Evolutionary conservation across 345 rosid genomes (phyloP).

Genomic region (Limnanthes douglasii): DNA sequence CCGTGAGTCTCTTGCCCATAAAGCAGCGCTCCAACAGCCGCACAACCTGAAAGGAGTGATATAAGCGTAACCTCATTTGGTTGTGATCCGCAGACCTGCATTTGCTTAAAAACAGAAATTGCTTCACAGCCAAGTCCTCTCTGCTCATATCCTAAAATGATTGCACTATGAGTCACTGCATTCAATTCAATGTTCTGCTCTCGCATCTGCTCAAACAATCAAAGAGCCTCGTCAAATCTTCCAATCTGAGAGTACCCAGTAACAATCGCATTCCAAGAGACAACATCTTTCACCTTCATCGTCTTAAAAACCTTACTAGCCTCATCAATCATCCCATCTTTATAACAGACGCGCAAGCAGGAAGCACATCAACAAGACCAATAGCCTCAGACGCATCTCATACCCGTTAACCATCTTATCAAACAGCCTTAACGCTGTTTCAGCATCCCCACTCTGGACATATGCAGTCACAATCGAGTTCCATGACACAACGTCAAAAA

Average conservation of each 20-base stretch:
- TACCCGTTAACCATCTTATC: slow-evolving; percentile 26
- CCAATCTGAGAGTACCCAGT: slow-evolving; percentile 72
- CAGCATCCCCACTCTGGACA: slow-evolving; percentile 30
- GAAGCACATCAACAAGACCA: slow-evolving; percentile 57
- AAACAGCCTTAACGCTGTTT: slow-evolving; percentile 30
- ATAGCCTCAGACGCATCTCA: slow-evolving; percentile 29
- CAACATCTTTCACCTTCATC: slow-evolving; percentile 55
- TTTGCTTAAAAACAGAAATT: slow-evolving; percentile 46
- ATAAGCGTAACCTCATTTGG: slow-evolving; percentile 65
- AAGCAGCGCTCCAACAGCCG: slow-evolving; percentile 47
- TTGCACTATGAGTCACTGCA: slow-evolving; percentile 83
- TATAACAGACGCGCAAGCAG: slow-evolving; percentile 44
- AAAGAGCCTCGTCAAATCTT: slow-evolving; percentile 46
- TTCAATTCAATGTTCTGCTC: slow-evolving; percentile 38
- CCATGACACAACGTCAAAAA: slow-evolving; percentile 64
- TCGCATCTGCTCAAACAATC: slow-evolving; percentile 43
- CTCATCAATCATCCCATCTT: slow-evolving; percentile 48
- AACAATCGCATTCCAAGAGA: slow-evolving; percentile 86
- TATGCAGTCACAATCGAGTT: slow-evolving; percentile 47
- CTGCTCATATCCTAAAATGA: slow-evolving; percentile 77
- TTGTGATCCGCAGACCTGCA: slow-evolving; percentile 30
- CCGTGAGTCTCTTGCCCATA: slow-evolving; percentile 71
- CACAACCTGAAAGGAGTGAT: slow-evolving; percentile 78
- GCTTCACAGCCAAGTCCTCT: slow-evolving; percentile 57
- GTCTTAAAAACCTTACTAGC: slow-evolving; percentile 37